phyloP scores from a whole-genome alignment of 2,329 filamentous ascomycete genomes.

The Apiospora sp. region DNA sequence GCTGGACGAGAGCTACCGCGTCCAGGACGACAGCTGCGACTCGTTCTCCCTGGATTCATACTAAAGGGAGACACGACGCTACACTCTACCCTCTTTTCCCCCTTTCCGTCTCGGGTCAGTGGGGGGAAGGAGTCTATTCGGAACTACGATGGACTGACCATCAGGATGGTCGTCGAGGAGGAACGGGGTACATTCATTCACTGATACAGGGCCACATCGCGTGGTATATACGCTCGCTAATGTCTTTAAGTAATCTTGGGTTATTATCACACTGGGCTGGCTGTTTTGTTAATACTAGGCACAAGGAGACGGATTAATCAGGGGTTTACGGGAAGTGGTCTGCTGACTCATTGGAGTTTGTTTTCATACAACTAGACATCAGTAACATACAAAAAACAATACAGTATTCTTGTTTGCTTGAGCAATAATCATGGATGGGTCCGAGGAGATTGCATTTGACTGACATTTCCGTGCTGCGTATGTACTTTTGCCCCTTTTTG shows the following conservation, averaged over 20 bases:
- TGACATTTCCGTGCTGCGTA: not conserved
- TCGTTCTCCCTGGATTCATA: not conserved
- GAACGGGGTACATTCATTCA: not conserved
- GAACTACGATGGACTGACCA: not conserved
- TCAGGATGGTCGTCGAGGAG: not conserved
- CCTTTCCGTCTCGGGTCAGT: not conserved
- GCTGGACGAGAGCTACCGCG: not conserved
- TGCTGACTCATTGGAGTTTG: not conserved
- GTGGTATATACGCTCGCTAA: constrained; percentile 1
- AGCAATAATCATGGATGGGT: not conserved
- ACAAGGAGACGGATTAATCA: not conserved
- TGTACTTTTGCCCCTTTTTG: not conserved
- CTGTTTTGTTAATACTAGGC: not conserved
- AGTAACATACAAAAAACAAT: not conserved
- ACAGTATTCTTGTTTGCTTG: not conserved
- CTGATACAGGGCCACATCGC: not conserved
- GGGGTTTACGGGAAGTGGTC: not conserved
- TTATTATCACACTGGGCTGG: not conserved
- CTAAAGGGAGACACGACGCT: not conserved
- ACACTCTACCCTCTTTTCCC: not conserved
- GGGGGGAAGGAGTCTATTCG: not conserved
- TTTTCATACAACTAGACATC: not conserved
- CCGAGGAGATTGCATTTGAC: not conserved
- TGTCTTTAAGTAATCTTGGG: not conserved
- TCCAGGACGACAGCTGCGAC: not conserved